phyloP scores from a whole-genome alignment of 371 early-diverging fungal genomes.

The Mortierella sp. region DNA sequence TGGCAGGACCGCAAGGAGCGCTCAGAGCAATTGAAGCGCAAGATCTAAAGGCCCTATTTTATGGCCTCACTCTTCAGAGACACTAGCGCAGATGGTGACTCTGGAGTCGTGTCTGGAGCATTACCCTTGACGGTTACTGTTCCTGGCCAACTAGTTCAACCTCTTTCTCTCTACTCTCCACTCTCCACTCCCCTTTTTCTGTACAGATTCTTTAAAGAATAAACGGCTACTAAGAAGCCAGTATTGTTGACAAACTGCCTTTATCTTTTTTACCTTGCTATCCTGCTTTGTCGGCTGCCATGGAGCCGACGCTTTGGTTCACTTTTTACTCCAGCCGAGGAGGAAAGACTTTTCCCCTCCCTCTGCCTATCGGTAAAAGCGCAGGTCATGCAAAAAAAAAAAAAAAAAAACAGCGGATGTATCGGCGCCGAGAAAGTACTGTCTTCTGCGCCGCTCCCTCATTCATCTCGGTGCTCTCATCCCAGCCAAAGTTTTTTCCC shows the following conservation, averaged over 20 bases:
- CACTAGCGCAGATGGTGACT: not conserved
- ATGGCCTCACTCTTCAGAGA: not conserved
- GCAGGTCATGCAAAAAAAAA: slow-evolving; percentile 9
- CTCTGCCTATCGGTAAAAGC: not conserved
- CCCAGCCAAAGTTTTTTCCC: slow-evolving; percentile 18
- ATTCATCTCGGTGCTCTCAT: no score
- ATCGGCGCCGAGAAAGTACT: no score
- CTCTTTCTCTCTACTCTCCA: not conserved
- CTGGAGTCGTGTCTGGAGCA: no score
- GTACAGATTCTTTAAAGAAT: slow-evolving; percentile 8
- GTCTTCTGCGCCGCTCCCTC: no score
- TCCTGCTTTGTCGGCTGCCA: not conserved
- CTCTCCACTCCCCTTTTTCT: slow-evolving; percentile 15
- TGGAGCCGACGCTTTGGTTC: not conserved
- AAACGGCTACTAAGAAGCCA: not conserved
- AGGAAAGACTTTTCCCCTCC: not conserved
- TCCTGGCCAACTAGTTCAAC: not conserved
- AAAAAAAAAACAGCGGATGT: not conserved
- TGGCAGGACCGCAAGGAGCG: slow-evolving; percentile 40
- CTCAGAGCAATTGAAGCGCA: slow-evolving; percentile 20
- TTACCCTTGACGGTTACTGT: no score
- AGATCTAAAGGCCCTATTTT: slow-evolving; percentile 9
- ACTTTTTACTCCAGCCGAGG: not conserved
- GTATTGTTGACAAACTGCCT: not conserved
- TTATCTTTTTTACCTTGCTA: not conserved